Evolutionary conservation across 2,329 filamentous ascomycete species (phyloP), one percentile per base, ranked within the genome.

Genomic region (Nemania bipapillata): DNA sequence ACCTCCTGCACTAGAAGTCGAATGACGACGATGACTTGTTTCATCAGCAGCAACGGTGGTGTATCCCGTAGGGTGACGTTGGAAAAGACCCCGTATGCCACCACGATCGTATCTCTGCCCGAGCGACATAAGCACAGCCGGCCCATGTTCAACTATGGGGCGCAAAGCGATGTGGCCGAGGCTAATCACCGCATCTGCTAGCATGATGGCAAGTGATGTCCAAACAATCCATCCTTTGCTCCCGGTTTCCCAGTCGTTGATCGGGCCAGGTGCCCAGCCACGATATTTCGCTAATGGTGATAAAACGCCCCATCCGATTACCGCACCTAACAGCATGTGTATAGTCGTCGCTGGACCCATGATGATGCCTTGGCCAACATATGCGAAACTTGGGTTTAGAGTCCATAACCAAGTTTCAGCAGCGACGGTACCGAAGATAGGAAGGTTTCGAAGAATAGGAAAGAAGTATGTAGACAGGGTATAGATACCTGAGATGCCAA

Each of bases 171-270:
- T 86, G 84, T 94, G 94, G 1, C 91, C 89, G 9, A 99, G 87
- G 75, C 92, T 97, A 70, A 98, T 87, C 3, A 99, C 86, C 0
- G 95, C 93, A 80, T 99, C 96, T 24, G 93, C 92, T 28, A 99
- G 86, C 96, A 99, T 99, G 73, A 99, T 97, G 3, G 96, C 93
- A 32, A 99, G 83, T 37, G 93, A 97, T 2, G 97, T 86, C 96
- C 96, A 99, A 0, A 99, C 93, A 68, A 99, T 98, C 96, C 96
- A 99, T 45, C 95, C 96, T 81, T 98, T 97, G 78, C 93, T 97
- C 9, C 96, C 96, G 17, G 86, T 89, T 67, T 95, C 92, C 96
- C 96, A 99, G 78, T 97, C 92, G 63, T 89, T 86, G 0, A 97
- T 93, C 1, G 90, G 86, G 0, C 94, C 96, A 2, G 94, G 92